A percentile compares a stretch with the other conserved stretches of the same genome.
Conservation (phyloP, 495 filamentous ascomycete genomes). For the Xylaria telfairii region DNA sequence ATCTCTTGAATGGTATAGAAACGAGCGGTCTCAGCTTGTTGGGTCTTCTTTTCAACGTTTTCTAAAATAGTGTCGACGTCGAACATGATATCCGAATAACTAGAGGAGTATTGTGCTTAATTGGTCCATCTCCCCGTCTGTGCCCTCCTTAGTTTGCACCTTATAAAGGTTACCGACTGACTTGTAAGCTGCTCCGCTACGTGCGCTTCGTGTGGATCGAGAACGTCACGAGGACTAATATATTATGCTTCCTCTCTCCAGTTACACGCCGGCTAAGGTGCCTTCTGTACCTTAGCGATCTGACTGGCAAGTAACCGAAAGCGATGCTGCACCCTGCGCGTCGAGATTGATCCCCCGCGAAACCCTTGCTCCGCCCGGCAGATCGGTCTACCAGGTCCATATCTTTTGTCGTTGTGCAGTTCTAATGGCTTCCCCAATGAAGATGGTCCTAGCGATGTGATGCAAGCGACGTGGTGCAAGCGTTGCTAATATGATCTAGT, state of each 20-base stretch:
- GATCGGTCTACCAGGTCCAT: not conserved
- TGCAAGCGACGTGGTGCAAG: constrained; percentile 7
- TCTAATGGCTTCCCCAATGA: not conserved
- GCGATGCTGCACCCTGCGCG: constrained; percentile 13
- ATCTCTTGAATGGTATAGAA: not conserved
- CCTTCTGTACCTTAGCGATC: constrained; percentile 8
- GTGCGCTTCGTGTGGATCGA: constrained; percentile 1
- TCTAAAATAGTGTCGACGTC: too few relatives aligned
- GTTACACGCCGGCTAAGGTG: constrained; percentile 9
- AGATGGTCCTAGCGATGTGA: constrained; percentile 7
- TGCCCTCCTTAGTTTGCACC: not conserved
- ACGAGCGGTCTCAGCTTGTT: not conserved
- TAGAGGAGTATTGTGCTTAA: not conserved
- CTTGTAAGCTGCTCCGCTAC: not conserved
- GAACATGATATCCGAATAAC: not conserved
- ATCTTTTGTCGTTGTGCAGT: not conserved
- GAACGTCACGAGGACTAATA: constrained; percentile 20
- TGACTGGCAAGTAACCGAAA: constrained; percentile 9
- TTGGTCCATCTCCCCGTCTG: not conserved
- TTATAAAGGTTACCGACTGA: not conserved
- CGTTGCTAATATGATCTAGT: not conserved
- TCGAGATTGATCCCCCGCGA: constrained; percentile 11
- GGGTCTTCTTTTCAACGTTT: too few relatives aligned
- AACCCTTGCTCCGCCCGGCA: constrained; percentile 14
- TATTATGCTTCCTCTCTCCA: constrained; percentile 13